phyloP scores from a whole-genome alignment of 768 basidiomycete genomes.

The Mycena venus region DNA sequence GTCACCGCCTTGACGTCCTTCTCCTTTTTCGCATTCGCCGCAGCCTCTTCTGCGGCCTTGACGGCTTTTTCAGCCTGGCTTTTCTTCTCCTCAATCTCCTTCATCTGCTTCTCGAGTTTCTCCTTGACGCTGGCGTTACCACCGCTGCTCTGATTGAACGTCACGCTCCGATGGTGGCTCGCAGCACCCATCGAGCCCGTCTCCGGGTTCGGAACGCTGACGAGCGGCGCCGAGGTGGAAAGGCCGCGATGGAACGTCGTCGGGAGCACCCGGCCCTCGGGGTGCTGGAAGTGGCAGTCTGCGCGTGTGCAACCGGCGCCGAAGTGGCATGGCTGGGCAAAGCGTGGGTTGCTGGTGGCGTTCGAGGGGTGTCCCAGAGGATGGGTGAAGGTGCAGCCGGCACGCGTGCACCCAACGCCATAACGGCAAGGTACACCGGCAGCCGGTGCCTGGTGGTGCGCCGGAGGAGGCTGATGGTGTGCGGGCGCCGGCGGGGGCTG shows the following conservation, averaged over 20 bases:
- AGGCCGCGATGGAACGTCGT: constrained; percentile 86
- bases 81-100: constrained; percentile 78
- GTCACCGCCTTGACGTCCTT: constrained; percentile 68
- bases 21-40: constrained; percentile 62
- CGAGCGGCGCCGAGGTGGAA: constrained; percentile 69
- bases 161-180: constrained; percentile 76
- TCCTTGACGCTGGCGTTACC: constrained; percentile 57
- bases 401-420: constrained; percentile 78
- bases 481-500: constrained; percentile 55
- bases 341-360: constrained; percentile 46
- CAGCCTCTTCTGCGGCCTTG: constrained; percentile 70
- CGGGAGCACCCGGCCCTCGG: constrained; percentile 86
- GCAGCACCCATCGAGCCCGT: constrained; percentile 73
- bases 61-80: constrained; percentile 74
- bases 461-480: constrained; percentile 44
- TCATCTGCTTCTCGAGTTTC: constrained; percentile 64
- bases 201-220: constrained; percentile 73
- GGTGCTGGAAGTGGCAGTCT: constrained; percentile 92
- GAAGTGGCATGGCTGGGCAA: constrained; percentile 79
- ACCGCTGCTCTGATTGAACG: constrained; percentile 72
- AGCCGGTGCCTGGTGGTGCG: constrained; percentile 28
- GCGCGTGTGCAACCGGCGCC: constrained; percentile 89
- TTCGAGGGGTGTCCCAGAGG: constrained; percentile 51
- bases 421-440: constrained; percentile 70
- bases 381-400: constrained; percentile 78